Conservation (phyloP, 768 basidiomycete species). For the Tylopilus subfusipes region DNA sequence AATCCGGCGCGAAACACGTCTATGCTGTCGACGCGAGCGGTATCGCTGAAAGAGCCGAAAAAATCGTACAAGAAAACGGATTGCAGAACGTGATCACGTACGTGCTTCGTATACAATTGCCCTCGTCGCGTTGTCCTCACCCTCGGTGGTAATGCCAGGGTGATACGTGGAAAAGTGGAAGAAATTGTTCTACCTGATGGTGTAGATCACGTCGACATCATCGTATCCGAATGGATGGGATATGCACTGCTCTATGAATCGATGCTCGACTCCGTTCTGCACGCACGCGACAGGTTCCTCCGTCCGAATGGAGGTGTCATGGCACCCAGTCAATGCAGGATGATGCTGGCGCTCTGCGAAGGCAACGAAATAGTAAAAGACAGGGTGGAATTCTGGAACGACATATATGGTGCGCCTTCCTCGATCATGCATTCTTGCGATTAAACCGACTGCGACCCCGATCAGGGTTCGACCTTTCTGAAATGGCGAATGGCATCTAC, state of each 20-base stretch:
- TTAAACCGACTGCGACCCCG: background rate
- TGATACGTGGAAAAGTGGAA: slow-evolving; percentile 89
- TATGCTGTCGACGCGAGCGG: slow-evolving; percentile 90
- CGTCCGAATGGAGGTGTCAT: slow-evolving; percentile 67
- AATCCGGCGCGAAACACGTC: slow-evolving; percentile 85
- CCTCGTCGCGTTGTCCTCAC: background rate
- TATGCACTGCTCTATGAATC: slow-evolving; percentile 90
- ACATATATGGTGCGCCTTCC: slow-evolving; percentile 71
- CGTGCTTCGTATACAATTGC: slow-evolving; percentile 17
- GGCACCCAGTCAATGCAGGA: slow-evolving; percentile 86
- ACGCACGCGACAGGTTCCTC: slow-evolving; percentile 85
- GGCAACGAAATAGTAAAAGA: slow-evolving; percentile 73
- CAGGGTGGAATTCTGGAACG: slow-evolving; percentile 84
- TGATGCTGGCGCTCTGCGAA: slow-evolving; percentile 82
- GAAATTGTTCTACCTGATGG: slow-evolving; percentile 73
- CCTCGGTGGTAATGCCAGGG: slow-evolving; percentile 37
- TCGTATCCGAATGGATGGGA: slow-evolving; percentile 98
- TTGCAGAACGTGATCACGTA: slow-evolving; percentile 69
- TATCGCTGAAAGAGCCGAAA: slow-evolving; percentile 71
- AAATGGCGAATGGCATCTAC: slow-evolving; percentile 73
- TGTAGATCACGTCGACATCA: slow-evolving; percentile 81
- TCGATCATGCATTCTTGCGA: background rate
- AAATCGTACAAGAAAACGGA: slow-evolving; percentile 75
- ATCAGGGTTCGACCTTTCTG: slow-evolving; percentile 82
- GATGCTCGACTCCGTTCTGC: slow-evolving; percentile 94